Conservation (phyloP, 2,329 filamentous ascomycete genomes). For the Penicillium occitanis region DNA sequence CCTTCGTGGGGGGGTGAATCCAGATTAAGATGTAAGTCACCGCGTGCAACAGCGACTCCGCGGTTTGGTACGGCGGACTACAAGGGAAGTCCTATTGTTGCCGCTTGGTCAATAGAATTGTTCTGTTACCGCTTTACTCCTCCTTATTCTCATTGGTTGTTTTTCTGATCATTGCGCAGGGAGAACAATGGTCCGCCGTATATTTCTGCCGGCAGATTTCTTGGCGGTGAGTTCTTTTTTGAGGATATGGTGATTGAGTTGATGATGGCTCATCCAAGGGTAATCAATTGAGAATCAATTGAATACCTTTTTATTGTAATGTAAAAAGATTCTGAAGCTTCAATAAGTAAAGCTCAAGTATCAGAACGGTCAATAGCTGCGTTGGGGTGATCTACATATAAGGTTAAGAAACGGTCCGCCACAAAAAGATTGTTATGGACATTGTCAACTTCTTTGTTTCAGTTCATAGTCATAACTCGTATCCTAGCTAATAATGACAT, state of each 20-base stretch:
- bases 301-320: neutral
- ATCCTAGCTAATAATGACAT: neutral
- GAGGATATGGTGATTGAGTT: neutral
- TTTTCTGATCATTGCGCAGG: neutral
- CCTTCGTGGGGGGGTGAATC: neutral
- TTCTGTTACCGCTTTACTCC: neutral
- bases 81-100: neutral
- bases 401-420: too few relatives aligned
- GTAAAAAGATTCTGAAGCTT: neutral
- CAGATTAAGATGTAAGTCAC: neutral
- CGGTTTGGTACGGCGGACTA: neutral
- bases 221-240: constrained; percentile 5
- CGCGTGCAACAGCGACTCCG: neutral
- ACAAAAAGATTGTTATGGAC: neutral
- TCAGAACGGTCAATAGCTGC: neutral
- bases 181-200: neutral
- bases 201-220: neutral
- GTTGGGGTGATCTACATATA: neutral
- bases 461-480: neutral
- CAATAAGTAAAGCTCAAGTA: neutral
- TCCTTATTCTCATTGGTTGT: neutral
- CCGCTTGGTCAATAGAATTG: neutral
- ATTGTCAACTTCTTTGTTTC: neutral
- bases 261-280: neutral
- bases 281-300: neutral